phyloP scores from a whole-genome alignment of 148 eudicot species.

The Vaccinium corymbosum region DNA sequence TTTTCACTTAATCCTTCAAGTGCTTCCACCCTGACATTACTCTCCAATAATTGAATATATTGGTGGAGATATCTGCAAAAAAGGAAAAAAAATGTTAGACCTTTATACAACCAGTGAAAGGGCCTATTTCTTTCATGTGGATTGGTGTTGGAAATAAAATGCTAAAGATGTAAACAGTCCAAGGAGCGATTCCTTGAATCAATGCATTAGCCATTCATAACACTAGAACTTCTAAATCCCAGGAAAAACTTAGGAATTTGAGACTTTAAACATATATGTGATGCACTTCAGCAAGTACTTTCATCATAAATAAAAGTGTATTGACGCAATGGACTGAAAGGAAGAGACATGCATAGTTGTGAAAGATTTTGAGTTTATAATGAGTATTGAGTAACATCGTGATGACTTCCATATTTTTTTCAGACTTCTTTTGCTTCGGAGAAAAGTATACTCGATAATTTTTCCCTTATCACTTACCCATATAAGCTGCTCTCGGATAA shows the following conservation, averaged over 20 bases:
- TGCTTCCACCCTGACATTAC: slow-evolving; percentile 55
- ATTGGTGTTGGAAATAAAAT: background rate
- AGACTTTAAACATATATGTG: background rate
- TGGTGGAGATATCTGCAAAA: slow-evolving; percentile 73
- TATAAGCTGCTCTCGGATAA: slow-evolving; percentile 70
- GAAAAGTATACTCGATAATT: background rate
- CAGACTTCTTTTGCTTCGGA: background rate
- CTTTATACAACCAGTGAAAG: background rate
- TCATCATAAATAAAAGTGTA: background rate
- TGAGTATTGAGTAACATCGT: background rate
- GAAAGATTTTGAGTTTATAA: background rate
- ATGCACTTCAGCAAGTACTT: background rate
- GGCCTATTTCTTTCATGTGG: slow-evolving; percentile 10
- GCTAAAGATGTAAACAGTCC: background rate
- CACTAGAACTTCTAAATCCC: background rate
- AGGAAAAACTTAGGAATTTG: background rate
- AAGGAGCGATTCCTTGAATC: background rate
- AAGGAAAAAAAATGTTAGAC: background rate
- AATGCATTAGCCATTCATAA: background rate
- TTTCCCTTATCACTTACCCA: slow-evolving; percentile 48
- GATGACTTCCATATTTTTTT: background rate
- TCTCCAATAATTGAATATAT: slow-evolving; percentile 80
- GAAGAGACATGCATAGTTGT: background rate
- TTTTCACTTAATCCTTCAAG: slow-evolving; percentile 95
- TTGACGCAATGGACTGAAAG: background rate